A percentile compares a stretch with the other conserved stretches of the same genome.
Evolutionary conservation across 78 protist genomes (phyloP).

Genomic region (Dictyostelium brefeldianum): DNA sequence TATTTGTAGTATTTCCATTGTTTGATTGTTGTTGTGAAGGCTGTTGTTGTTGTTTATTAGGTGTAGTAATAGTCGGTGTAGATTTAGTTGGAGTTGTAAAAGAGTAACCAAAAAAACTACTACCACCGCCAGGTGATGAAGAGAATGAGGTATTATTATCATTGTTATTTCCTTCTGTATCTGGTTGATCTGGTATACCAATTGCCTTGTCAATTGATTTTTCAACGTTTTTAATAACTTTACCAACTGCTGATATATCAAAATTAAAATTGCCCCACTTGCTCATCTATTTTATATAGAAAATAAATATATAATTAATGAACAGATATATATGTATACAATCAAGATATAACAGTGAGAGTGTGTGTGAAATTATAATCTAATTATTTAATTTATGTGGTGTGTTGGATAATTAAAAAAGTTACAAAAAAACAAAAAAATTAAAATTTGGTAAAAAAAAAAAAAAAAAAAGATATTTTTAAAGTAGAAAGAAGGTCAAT

Average conservation of each 20-base stretch:
- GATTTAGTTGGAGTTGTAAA: conserved; percentile 29
- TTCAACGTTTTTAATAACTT: conserved; percentile 69
- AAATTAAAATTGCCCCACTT: conserved; percentile 48
- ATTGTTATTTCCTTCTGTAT: not conserved
- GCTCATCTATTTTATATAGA: not conserved
- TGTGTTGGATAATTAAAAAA: not conserved
- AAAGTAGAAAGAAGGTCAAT: not conserved
- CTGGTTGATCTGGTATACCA: conserved; percentile 63
- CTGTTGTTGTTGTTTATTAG: not conserved
- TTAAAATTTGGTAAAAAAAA: not conserved
- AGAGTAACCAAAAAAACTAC: conserved; percentile 56
- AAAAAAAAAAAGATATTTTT: not conserved
- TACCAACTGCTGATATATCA: conserved; percentile 57
- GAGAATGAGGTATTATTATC: not conserved
- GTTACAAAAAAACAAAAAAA: not conserved
- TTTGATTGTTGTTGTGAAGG: not conserved
- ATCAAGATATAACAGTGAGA: not conserved
- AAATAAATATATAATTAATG: not conserved
- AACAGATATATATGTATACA: not conserved
- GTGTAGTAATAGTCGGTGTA: not conserved
- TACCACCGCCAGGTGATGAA: not conserved
- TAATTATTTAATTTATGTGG: not conserved
- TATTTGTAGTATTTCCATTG: not conserved
- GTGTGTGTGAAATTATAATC: too few species aligned
- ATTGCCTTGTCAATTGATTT: conserved; percentile 45